Evolutionary conservation across 331 rosid genomes (phyloP), one percentile per base, ranked within the genome.

Genomic region (Erythrophleum ivorense): DNA sequence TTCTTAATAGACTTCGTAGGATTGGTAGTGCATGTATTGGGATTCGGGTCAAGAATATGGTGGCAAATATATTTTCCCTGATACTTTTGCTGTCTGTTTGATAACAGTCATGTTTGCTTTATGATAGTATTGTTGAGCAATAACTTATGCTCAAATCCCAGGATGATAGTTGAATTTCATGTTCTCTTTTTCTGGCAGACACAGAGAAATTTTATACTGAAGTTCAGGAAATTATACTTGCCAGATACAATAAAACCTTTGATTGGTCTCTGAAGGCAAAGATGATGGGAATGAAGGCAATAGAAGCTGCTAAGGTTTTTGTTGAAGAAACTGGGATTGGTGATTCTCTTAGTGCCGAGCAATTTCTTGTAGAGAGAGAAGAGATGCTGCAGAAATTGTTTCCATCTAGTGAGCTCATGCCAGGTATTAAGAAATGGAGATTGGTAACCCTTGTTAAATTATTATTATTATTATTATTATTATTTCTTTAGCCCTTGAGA

Each of bases 271-370:
- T 95, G 3, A 95, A 93, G 86, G 90, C 99, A 33, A 93, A 88
- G 80, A 93, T 95, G 96, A 91, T 95, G 97, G 98, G 99, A 73
- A 91, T 41, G 90, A 91, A 93, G 90, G 98, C 98, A 77, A 91
- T 86, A 29, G 97, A 95, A 87, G 89, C 99, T 76, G 96, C 99
- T 63, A 86, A 88, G 88, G 80, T 93, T 75, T 95, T 95, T 84
- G 98, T 95, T 76, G 89, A 90, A 84, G 96, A 89, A 73, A 82
- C 87, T 9, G 97, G 96, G 74, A 86, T 95, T 40, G 83, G 91
- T 46, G 91, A 93, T 57, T 85, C 90, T 77, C 91, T 90, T 49
- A 85, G 82, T n/a, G 81, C 98, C 1, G 98, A 95, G 77, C 92
- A 88, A 38, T 95, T 95, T 86, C 89, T 93, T 0, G 81, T 85